Conservation (phyloP, 116 monocot genomes). For the Posidonia oceanica region DNA sequence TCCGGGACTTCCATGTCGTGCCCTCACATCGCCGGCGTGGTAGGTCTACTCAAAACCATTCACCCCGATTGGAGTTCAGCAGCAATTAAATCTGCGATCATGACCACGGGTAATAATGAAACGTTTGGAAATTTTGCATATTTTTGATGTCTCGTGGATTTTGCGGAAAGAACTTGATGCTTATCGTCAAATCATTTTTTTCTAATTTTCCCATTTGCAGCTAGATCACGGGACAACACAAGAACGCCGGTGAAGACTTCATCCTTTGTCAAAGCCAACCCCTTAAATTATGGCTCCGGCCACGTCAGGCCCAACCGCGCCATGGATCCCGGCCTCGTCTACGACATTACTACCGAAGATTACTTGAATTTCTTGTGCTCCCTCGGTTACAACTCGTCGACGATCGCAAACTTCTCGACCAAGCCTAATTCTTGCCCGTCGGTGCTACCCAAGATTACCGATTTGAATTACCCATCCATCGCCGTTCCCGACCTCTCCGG, state of each 20-base stretch:
- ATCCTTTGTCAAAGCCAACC: constrained; percentile 29
- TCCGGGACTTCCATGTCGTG: constrained; percentile 90
- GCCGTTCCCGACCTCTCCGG: constrained; percentile 20
- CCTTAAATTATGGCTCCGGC: constrained; percentile 70
- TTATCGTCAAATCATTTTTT: neutral
- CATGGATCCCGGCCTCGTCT: constrained; percentile 71
- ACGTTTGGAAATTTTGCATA: too few relatives aligned
- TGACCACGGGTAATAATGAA: constrained; percentile 42
- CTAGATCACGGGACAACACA: constrained; percentile 35
- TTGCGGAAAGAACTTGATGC: too few relatives aligned
- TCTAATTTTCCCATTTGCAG: constrained; percentile 23
- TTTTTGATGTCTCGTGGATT: too few relatives aligned
- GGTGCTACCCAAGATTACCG: constrained; percentile 1
- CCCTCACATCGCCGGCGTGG: constrained; percentile 67
- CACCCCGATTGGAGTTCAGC: constrained; percentile 64
- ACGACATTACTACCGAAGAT: constrained; percentile 35
- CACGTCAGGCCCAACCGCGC: constrained; percentile 57
- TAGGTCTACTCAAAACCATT: constrained; percentile 54
- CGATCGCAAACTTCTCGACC: constrained; percentile 16
- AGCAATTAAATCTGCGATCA: constrained; percentile 56
- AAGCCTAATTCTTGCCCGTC: constrained; percentile 20
- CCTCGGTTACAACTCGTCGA: constrained; percentile 32
- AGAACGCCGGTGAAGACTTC: constrained; percentile 22
- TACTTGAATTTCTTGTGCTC: constrained; percentile 63
- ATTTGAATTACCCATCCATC: constrained; percentile 68